phyloP scores from a whole-genome alignment of 176 grass and related monocot species.

The Calamus simplicifolius region DNA sequence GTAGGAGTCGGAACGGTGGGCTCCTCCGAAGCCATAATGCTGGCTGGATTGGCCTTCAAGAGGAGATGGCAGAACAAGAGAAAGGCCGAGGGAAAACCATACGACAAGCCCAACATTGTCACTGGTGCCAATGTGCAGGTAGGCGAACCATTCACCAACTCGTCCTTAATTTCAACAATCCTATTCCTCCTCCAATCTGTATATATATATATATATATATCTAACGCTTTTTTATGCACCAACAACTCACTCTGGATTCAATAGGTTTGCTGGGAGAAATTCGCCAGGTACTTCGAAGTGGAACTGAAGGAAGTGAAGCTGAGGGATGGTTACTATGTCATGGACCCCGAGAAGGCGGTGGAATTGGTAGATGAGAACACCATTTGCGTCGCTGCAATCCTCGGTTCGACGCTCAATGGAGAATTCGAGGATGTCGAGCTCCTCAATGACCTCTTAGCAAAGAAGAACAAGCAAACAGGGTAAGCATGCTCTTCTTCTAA shows the following conservation, averaged over 20 bases:
- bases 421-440: constrained; percentile 98
- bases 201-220: too few species aligned
- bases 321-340: constrained; percentile 88
- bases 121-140: constrained; percentile 97
- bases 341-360: constrained; percentile 90
- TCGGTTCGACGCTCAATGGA: constrained; percentile 94
- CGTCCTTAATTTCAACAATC: too few species aligned
- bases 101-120: constrained; percentile 97
- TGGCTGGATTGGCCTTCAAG: constrained; percentile 94
- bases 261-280: constrained; percentile 98
- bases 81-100: constrained; percentile 78
- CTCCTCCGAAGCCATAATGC: constrained; percentile 97
- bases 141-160: background rate
- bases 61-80: constrained; percentile 89
- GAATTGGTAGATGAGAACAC: constrained; percentile 96
- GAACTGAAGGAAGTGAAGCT: constrained; percentile 95
- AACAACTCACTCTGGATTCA: too few species aligned
- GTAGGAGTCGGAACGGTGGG: constrained; percentile 92
- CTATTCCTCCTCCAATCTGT: too few species aligned
- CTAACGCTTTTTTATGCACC: too few species aligned
- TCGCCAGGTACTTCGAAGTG: constrained; percentile 92
- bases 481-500: background rate
- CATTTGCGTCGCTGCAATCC: constrained; percentile 88
- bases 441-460: constrained; percentile 60
- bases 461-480: constrained; percentile 71